phyloP scores from a whole-genome alignment of 192 early-diverging fungal genomes.

The Obelidium mucronatum region DNA sequence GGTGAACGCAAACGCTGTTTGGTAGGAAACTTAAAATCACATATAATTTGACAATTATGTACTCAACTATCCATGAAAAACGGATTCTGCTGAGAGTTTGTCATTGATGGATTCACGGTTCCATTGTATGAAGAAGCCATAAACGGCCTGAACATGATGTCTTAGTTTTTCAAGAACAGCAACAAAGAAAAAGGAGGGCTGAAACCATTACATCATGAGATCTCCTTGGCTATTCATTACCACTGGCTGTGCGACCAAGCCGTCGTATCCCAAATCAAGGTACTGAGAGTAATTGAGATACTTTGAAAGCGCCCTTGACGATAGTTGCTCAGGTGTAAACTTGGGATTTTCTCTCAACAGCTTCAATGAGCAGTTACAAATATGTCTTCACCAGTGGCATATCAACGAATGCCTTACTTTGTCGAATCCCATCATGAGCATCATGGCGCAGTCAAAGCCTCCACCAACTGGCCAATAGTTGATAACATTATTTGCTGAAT shows the following conservation, averaged over 20 bases:
- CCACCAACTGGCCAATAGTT: not conserved
- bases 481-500: not conserved
- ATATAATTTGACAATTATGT: no score
- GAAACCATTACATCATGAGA: no score
- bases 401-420: no score
- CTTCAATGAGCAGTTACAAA: no score
- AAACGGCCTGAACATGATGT: no score
- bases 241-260: not conserved
- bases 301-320: not conserved
- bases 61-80: not conserved
- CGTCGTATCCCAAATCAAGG: not conserved
- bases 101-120: not conserved
- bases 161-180: no score
- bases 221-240: not conserved
- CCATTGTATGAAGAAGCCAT: not conserved
- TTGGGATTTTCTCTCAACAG: not conserved
- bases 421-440: not conserved
- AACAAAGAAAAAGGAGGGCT: no score
- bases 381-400: no score
- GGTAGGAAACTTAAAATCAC: no score
- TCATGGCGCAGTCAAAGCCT: not conserved
- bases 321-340: not conserved
- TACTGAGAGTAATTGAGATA: not conserved
- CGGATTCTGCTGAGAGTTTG: not conserved
- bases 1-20: not conserved